phyloP scores from a whole-genome alignment of 2,329 filamentous ascomycete genomes.

The Aspergillus flavus region DNA sequence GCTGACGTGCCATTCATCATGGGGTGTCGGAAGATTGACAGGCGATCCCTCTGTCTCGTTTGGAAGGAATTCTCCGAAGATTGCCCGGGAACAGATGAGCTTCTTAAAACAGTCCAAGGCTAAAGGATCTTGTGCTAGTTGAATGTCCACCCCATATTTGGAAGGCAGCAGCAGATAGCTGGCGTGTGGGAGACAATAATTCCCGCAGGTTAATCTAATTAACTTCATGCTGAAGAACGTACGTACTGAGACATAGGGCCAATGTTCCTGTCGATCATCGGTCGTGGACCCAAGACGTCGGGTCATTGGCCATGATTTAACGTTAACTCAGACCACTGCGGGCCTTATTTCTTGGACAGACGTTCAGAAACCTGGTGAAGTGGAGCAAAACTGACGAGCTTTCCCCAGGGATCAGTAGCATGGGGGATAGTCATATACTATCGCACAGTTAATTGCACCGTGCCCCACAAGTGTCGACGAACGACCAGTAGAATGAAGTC shows the following conservation, averaged over 20 bases:
- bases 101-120: neutral
- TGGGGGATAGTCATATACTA: neutral
- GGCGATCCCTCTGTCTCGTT: neutral
- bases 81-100: neutral
- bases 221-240: neutral
- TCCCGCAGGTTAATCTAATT: neutral
- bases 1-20: slow-evolving; percentile 4
- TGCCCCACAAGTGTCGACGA: neutral
- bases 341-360: too few relatives aligned
- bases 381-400: neutral
- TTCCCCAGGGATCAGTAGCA: neutral
- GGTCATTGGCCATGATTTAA: neutral
- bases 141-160: neutral
- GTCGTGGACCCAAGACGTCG: neutral
- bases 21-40: neutral
- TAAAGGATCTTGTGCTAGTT: neutral
- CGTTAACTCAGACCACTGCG: neutral
- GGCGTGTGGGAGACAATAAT: neutral
- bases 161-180: neutral
- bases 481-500: neutral
- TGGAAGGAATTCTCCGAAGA: neutral
- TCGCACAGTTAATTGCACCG: too few relatives aligned
- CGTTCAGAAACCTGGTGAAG: neutral
- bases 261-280: slow-evolving; percentile 1
- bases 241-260: neutral